A percentile compares a stretch with the other conserved stretches of the same genome.
Evolutionary conservation across 1,139 yeast species (phyloP).

Genomic region (Saccharomyces pastorianus): DNA sequence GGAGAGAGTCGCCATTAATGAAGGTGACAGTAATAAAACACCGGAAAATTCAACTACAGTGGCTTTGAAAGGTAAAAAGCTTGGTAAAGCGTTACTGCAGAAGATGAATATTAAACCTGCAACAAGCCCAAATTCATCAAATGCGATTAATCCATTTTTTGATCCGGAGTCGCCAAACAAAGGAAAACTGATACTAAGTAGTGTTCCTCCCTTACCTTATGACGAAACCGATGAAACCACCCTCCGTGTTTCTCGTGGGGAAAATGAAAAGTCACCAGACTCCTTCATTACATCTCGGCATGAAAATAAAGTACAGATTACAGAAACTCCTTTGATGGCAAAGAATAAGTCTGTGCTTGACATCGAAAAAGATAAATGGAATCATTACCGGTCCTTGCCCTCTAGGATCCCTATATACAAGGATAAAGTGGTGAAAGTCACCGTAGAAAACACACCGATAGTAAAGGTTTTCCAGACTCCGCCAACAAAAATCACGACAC

Average conservation of each 20-base stretch:
- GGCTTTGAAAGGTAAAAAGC: constrained; percentile 6
- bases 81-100: constrained; percentile 33
- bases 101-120: constrained; percentile 37
- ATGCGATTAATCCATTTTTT: constrained; percentile 25
- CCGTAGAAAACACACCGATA: neutral
- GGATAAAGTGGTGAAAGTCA: neutral
- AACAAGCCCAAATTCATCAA: constrained; percentile 31
- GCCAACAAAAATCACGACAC: constrained; percentile 1
- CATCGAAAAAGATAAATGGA: constrained; percentile 5
- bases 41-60: constrained; percentile 5
- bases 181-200: constrained; percentile 1
- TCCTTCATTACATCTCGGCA: neutral
- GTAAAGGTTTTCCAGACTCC: constrained; percentile 1
- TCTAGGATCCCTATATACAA: constrained; percentile 4
- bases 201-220: constrained; percentile 2
- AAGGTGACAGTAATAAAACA: constrained; percentile 3
- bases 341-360: neutral
- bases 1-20: neutral
- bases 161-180: constrained; percentile 4
- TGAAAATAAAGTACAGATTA: neutral
- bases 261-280: neutral
- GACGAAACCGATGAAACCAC: neutral
- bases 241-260: neutral
- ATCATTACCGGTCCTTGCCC: constrained; percentile 1
- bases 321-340: neutral